A percentile compares a stretch with the other conserved stretches of the same genome.
These are phyloP conservation scores for Fragilaria radians DNA, from an alignment of 108 stramenopile species.

Conservation along the genomic window DNA sequence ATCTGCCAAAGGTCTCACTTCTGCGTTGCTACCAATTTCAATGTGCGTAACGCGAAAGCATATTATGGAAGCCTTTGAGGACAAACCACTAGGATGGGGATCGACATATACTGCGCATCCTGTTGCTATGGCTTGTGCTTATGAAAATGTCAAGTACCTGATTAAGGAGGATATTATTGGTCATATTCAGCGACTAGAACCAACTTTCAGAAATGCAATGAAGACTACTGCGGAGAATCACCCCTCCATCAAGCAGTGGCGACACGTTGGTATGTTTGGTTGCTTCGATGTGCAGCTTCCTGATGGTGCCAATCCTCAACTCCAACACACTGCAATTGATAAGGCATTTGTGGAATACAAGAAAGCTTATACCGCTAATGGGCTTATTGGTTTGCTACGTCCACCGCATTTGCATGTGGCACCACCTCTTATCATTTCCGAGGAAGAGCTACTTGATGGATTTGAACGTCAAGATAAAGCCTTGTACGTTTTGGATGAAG, in stretches of 20 bases:
- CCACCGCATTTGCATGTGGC: slow-evolving; percentile 36
- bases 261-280: slow-evolving; percentile 38
- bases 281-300: slow-evolving; percentile 30
- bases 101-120: slow-evolving; percentile 39
- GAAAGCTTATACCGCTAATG: slow-evolving; percentile 25
- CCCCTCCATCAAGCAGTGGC: slow-evolving; percentile 35
- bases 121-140: slow-evolving; percentile 42
- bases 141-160: slow-evolving; percentile 36
- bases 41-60: slow-evolving; percentile 27
- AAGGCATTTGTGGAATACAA: slow-evolving; percentile 32
- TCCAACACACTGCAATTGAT: slow-evolving; percentile 25
- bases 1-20: slow-evolving; percentile 40
- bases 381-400: slow-evolving; percentile 30
- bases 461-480: slow-evolving; percentile 42
- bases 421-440: slow-evolving; percentile 37
- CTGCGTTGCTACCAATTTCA: slow-evolving; percentile 22
- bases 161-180: slow-evolving; percentile 30
- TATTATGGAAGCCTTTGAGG: slow-evolving; percentile 46
- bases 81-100: slow-evolving; percentile 41
- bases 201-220: slow-evolving; percentile 25
- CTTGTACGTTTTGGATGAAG: slow-evolving; percentile 31
- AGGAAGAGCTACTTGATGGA: slow-evolving; percentile 38
- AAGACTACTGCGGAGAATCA: slow-evolving; percentile 22
- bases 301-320: slow-evolving; percentile 32
- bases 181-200: slow-evolving; percentile 29